These are phyloP conservation scores for Lactuca saligna DNA, from an alignment of 129 eudicot species.

Conservation along the genomic window DNA sequence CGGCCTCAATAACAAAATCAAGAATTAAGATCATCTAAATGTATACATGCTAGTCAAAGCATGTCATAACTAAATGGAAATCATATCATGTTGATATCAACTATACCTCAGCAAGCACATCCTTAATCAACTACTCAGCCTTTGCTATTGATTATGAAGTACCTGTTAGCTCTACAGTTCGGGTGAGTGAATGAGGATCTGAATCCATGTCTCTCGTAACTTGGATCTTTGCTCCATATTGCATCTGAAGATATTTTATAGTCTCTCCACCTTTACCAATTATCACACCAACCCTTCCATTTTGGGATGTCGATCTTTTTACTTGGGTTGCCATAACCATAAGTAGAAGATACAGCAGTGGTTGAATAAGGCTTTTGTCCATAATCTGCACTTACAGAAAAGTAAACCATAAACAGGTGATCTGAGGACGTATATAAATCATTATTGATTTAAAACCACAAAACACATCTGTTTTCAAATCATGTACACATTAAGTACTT, in stretches of 20 bases:
- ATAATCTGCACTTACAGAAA: slow-evolving; percentile 41
- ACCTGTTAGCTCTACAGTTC: slow-evolving; percentile 85
- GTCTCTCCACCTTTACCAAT: too few species aligned
- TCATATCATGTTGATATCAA: too few species aligned
- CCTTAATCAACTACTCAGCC: slow-evolving; percentile 82
- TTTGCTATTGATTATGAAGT: slow-evolving; percentile 72
- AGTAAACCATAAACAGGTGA: not conserved
- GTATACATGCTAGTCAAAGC: too few species aligned
- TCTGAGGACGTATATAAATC: not conserved
- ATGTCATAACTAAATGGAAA: too few species aligned
- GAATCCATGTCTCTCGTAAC: slow-evolving; percentile 93
- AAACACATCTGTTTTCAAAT: not conserved
- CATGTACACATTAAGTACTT: too few species aligned
- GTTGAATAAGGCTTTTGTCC: slow-evolving; percentile 50
- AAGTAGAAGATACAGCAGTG: slow-evolving; percentile 38
- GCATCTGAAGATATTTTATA: slow-evolving; percentile 82
- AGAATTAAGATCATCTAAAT: too few species aligned
- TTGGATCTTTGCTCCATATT: slow-evolving; percentile 96
- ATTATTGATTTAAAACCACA: not conserved
- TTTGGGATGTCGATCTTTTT: slow-evolving; percentile 91
- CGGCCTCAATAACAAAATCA: too few species aligned
- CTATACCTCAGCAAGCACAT: slow-evolving; percentile 83
- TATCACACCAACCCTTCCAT: slow-evolving; percentile 96
- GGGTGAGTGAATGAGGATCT: slow-evolving; percentile 62
- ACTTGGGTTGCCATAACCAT: slow-evolving; percentile 62